These are phyloP conservation scores for Cicer bijugum DNA, from an alignment of 306 rosid genomes.

Conservation along the genomic window DNA sequence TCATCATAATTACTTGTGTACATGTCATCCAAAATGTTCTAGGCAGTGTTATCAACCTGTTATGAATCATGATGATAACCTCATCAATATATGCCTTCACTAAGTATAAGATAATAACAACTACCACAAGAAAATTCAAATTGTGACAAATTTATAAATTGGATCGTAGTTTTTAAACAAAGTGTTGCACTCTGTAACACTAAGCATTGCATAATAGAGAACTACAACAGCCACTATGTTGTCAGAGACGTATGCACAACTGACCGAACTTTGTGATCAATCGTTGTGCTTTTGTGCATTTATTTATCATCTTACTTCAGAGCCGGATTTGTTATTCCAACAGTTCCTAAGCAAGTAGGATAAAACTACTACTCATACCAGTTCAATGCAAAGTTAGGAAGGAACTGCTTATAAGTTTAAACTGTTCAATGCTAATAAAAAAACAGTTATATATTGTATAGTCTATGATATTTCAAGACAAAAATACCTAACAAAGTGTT, in stretches of 20 bases:
- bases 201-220: no score
- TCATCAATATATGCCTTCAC: slow-evolving; percentile 11
- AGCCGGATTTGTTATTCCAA: neutral
- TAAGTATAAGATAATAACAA: slow-evolving; percentile 21
- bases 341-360: neutral
- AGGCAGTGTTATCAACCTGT: slow-evolving; percentile 66
- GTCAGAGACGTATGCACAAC: no score
- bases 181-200: no score
- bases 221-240: no score
- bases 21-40: slow-evolving; percentile 77
- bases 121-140: neutral
- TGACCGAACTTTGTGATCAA: no score
- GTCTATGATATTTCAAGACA: slow-evolving; percentile 11
- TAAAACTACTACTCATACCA: slow-evolving; percentile 12
- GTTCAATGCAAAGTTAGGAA: slow-evolving; percentile 19
- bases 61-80: slow-evolving; percentile 43
- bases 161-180: no score
- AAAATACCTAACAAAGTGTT: slow-evolving; percentile 79
- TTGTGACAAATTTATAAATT: no score
- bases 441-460: neutral
- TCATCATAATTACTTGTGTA: slow-evolving; percentile 63
- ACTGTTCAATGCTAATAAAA: neutral
- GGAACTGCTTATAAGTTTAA: neutral
- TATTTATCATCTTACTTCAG: neutral
- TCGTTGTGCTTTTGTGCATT: no score